Conservation (phyloP, 2,329 filamentous ascomycete species). For the Pseudogymnoascus sp. region DNA sequence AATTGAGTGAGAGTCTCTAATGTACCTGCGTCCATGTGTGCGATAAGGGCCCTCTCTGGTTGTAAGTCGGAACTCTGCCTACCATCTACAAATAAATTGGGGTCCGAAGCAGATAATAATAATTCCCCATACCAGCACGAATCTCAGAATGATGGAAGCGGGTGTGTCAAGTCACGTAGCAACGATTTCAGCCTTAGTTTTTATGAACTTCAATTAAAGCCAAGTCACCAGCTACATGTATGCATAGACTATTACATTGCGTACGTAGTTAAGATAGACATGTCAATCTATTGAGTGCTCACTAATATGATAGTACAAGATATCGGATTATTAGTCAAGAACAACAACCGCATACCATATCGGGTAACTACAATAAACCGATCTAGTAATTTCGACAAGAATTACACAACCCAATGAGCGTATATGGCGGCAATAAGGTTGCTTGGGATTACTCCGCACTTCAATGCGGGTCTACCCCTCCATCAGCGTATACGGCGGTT, state of each 20-base stretch:
- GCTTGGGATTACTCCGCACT: background rate
- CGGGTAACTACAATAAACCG: background rate
- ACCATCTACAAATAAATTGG: background rate
- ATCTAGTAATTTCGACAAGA: background rate
- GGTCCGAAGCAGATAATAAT: background rate
- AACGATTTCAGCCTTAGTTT: background rate
- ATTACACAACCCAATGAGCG: background rate
- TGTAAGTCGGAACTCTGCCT: background rate
- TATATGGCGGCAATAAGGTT: background rate
- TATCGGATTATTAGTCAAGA: background rate
- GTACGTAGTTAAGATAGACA: background rate
- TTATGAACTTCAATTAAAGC: too few relatives aligned
- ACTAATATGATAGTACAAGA: background rate
- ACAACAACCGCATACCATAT: background rate
- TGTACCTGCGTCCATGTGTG: background rate
- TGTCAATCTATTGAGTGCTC: background rate
- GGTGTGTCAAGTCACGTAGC: background rate
- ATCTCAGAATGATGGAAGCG: background rate
- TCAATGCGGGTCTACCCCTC: background rate
- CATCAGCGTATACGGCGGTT: slow-evolving; percentile 10
- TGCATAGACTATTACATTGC: background rate
- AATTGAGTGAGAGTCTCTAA: background rate
- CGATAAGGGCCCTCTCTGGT: background rate
- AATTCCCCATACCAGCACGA: background rate
- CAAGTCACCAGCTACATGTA: background rate